Evolutionary conservation across 306 rosid species (phyloP), one percentile per base, ranked within the genome.

Genomic region (Senna siamea): DNA sequence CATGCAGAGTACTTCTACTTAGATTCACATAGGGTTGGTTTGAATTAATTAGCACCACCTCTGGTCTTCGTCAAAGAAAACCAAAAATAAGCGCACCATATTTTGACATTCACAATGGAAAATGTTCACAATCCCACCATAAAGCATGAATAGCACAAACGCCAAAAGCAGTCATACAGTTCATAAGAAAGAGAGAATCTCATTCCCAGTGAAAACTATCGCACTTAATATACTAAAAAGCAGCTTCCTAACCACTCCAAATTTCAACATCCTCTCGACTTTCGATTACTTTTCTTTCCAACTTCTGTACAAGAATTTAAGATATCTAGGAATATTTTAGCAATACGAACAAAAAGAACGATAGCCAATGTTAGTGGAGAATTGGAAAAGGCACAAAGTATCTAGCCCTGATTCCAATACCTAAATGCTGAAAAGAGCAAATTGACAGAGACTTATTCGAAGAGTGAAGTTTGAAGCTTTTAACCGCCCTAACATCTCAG

Each of bases 91-190:
- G 28, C 6, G 66, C 58, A 38, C 37, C 66, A 44, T 35, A 71
- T 46, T 68, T 73, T 68, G 47, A 82, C 47, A 52, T 69, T 62
- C 48, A 66, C 23, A 74, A 70, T 54, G 7, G 7, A 70, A 9
- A n/a, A 22, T 37, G 62, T 22, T 17, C 47, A 54, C 43, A 30
- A 50, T 11, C 48, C 7, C 72, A 23, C 46, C 78, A 46, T 22
- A 52, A 77, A 53, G 30, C 30, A 23, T 23, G 53, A 54, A 19
- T 52, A 69, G 55, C 47, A 40, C 41, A 62, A 60, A 68, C 18
- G 57, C 20, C 32, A 79, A 52, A 70, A 46, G 73, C 67, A 76
- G 70, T 28, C 9, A 52, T 46, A 46, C 58, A 3, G 70, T 75
- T 40, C 54, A 70, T 9, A 37, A 54, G 26, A 17, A 48, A 19